These are phyloP conservation scores for Sarocladium kiliense DNA, from an alignment of 2,329 filamentous ascomycete genomes.

Conservation along the genomic window DNA sequence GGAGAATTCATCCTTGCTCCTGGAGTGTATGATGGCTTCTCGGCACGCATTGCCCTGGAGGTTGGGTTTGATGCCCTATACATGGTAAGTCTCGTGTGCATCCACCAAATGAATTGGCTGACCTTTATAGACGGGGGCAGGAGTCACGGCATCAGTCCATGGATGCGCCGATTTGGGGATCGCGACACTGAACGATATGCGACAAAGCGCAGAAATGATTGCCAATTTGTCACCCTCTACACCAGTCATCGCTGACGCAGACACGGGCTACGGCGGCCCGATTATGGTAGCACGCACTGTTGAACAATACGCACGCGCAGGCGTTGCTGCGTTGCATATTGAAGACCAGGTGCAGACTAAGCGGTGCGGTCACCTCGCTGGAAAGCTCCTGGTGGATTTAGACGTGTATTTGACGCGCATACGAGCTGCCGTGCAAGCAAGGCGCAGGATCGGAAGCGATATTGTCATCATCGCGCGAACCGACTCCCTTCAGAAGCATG, in stretches of 20 bases:
- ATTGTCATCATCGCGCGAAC: conserved; percentile 62
- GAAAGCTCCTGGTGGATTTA: conserved; percentile 52
- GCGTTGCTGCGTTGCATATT: conserved; percentile 55
- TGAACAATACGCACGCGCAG: conserved; percentile 45
- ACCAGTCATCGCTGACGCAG: conserved; percentile 57
- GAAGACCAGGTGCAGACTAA: conserved; percentile 62
- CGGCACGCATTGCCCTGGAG: conserved; percentile 56
- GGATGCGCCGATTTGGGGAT: conserved; percentile 60
- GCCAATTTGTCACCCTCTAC: conserved; percentile 49
- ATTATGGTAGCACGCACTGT: conserved; percentile 49
- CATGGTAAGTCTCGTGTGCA: conserved; percentile 52
- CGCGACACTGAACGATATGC: conserved; percentile 58
- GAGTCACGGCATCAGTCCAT: conserved; percentile 54
- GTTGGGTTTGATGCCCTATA: conserved; percentile 62
- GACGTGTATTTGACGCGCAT: conserved; percentile 52
- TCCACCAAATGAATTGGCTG: not conserved
- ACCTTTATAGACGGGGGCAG: conserved; percentile 50
- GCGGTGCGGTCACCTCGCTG: conserved; percentile 58
- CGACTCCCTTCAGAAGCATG: conserved; percentile 51
- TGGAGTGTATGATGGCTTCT: conserved; percentile 65
- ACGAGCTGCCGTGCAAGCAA: conserved; percentile 46
- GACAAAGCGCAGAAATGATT: conserved; percentile 59
- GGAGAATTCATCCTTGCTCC: conserved; percentile 50
- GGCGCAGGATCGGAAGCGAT: conserved; percentile 42
- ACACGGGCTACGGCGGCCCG: conserved; percentile 52